Evolutionary conservation across 805 yeast genomes (phyloP), one percentile per base, ranked within the genome.

Genomic region (Saccharomycopsis vini): DNA sequence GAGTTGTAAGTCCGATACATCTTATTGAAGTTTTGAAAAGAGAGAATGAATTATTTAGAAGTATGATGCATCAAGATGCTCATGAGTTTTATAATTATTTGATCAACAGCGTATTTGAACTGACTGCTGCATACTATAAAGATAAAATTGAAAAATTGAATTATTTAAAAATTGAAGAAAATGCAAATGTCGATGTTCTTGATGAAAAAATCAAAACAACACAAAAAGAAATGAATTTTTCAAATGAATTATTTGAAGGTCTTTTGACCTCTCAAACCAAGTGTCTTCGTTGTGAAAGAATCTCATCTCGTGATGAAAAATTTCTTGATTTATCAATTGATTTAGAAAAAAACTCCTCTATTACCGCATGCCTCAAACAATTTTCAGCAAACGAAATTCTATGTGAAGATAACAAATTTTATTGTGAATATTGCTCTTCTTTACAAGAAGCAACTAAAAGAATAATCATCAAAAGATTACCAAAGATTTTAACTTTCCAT

Each of bases 41-140:
- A 45, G 89, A 85, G 52, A 92, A 90, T 58, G 84, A 79, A 53
- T 66, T 90, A 54, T 92, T 92, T 61, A 69, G 95, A 50, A 81
- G 87, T 45, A 79, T 84, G 35, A 89, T 88, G 95, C 98, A 92
- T 60, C 98, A 92, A 59, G 98, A 92, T 67, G 97, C 97, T 4
- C 98, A 92, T 62, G 98, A 92, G 63, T 92, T 92, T 61, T 71
- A 89, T 57, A 90, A 89, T 59, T 89, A 84, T 56, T 60, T 89
- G 52, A 67, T 92, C 42, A 92, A 92, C 61, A 88, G 84, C 50
- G 70, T 82, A 54, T 26, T 43, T 62, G 62, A 69, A 53, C 53
- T 57, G 22, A 62, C 71, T 22, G 72, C 68, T 36, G 45, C 23
- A 9, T 60, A 61, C 46, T 51, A 50, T 40, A 41, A 40, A 16